Evolutionary conservation across 2,329 filamentous ascomycete species (phyloP).

Genomic region (Talaromyces sp.): DNA sequence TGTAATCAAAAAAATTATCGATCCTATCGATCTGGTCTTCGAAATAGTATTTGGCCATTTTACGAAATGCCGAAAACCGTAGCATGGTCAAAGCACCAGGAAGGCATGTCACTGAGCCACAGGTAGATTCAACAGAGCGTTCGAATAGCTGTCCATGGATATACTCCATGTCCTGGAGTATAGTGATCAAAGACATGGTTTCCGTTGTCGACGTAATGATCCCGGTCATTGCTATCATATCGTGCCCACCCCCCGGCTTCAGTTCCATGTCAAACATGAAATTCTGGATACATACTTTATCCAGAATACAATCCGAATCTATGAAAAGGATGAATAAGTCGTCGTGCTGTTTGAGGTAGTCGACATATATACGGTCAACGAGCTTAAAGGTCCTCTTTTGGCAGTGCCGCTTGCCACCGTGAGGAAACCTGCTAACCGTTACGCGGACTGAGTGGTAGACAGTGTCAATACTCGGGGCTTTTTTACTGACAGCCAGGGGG

Average conservation of each 20-base stretch:
- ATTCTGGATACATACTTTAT: constrained; percentile 87
- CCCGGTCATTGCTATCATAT: constrained; percentile 96
- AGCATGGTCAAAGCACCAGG: constrained; percentile 94
- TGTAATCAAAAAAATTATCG: constrained; percentile 93
- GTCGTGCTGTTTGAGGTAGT: constrained; percentile 81
- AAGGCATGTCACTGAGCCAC: constrained; percentile 88
- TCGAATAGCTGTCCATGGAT: constrained; percentile 96
- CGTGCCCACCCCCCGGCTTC: constrained; percentile 81
- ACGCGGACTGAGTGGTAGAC: constrained; percentile 76
- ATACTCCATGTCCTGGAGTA: constrained; percentile 97
- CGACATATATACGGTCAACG: constrained; percentile 84
- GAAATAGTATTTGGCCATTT: constrained; percentile 98
- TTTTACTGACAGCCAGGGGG: constrained; percentile 57
- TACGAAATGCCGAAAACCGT: constrained; percentile 89
- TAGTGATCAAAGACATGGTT: constrained; percentile 80
- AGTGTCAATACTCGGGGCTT: constrained; percentile 75
- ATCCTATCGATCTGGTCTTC: constrained; percentile 94
- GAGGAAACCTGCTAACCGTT: constrained; percentile 85
- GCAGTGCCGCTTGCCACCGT: constrained; percentile 89
- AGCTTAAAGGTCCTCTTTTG: constrained; percentile 91
- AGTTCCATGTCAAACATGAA: constrained; percentile 99
- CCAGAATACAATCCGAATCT: constrained; percentile 92
- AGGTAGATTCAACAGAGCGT: constrained; percentile 88
- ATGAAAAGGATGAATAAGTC: constrained; percentile 95
- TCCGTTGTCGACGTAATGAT: constrained; percentile 92